Conservation (phyloP, 352 stramenopile species). For the Phytophthora hibernalis region DNA sequence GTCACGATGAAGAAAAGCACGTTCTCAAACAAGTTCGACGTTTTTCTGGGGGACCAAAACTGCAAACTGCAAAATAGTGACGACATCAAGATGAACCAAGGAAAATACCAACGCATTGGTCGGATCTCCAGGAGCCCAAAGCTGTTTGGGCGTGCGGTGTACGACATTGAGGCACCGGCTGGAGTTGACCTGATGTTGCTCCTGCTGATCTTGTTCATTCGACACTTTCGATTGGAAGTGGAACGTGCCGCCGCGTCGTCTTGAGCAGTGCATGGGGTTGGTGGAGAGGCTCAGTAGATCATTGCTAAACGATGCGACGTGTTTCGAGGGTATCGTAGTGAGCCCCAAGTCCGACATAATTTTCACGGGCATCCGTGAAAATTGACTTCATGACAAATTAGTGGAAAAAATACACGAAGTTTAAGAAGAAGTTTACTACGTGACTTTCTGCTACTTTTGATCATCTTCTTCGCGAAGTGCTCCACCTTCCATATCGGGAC, state of each 20-base stretch:
- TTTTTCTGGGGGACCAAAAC: not conserved
- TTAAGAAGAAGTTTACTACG: not conserved
- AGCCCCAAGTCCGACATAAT: too few relatives aligned
- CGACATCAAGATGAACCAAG: not conserved
- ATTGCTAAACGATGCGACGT: too few relatives aligned
- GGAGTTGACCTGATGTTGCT: not conserved
- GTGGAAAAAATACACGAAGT: not conserved
- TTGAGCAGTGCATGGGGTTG: too few relatives aligned
- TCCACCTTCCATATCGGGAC: not conserved
- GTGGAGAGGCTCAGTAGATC: too few relatives aligned
- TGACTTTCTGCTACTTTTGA: not conserved
- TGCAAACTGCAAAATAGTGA: conserved; percentile 1
- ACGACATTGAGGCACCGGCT: not conserved
- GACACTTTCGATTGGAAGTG: not conserved
- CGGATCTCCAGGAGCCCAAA: not conserved
- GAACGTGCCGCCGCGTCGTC: not conserved
- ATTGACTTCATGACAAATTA: too few relatives aligned
- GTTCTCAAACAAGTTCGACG: not conserved
- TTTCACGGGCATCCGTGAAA: too few relatives aligned
- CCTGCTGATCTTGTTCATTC: not conserved
- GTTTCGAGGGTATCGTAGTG: too few relatives aligned
- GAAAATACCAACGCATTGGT: not conserved
- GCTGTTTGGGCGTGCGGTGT: not conserved
- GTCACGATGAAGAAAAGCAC: not conserved
- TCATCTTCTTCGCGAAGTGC: conserved; percentile 9